A percentile compares a stretch with the other conserved stretches of the same genome.
Evolutionary conservation across 805 yeast genomes (phyloP).

Genomic region (Candida ponderosae): DNA sequence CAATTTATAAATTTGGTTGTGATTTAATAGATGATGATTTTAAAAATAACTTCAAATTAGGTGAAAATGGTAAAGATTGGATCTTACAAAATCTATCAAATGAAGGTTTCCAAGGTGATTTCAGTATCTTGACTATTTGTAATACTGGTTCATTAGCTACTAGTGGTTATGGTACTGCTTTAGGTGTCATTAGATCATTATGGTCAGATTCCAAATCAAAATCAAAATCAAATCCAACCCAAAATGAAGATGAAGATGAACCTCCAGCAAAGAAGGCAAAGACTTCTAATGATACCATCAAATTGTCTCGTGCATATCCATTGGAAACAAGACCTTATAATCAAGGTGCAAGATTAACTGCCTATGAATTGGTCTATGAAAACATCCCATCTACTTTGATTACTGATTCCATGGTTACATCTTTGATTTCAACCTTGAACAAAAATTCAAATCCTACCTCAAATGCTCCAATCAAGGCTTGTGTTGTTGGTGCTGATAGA

Average conservation of each 20-base stretch:
- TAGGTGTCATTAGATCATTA: slow-evolving; percentile 82
- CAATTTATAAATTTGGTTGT: slow-evolving; percentile 38
- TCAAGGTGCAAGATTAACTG: slow-evolving; percentile 91
- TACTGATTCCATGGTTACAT: slow-evolving; percentile 88
- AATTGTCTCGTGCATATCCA: slow-evolving; percentile 69
- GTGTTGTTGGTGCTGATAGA: slow-evolving; percentile 94
- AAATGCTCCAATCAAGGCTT: slow-evolving; percentile 68
- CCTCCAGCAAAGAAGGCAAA: slow-evolving; percentile 20
- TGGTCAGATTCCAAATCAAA: slow-evolving; percentile 31
- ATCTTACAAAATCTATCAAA: slow-evolving; percentile 36
- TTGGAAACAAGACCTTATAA: slow-evolving; percentile 95
- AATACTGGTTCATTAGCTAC: slow-evolving; percentile 97
- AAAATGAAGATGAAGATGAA: slow-evolving; percentile 11
- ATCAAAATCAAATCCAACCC: slow-evolving; percentile 7
- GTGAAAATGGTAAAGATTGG: slow-evolving; percentile 73
- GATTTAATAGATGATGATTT: slow-evolving; percentile 68
- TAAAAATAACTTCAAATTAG: slow-evolving; percentile 69
- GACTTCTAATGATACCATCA: slow-evolving; percentile 23
- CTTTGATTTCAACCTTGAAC: slow-evolving; percentile 44
- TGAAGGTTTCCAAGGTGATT: slow-evolving; percentile 51
- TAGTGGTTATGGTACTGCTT: slow-evolving; percentile 95
- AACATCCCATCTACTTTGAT: slow-evolving; percentile 80
- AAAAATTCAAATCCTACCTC: slow-evolving; percentile 13
- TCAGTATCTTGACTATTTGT: slow-evolving; percentile 85
- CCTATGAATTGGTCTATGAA: slow-evolving; percentile 83